Conservation (phyloP, 345 rosid genomes). For the Linum tenue region DNA sequence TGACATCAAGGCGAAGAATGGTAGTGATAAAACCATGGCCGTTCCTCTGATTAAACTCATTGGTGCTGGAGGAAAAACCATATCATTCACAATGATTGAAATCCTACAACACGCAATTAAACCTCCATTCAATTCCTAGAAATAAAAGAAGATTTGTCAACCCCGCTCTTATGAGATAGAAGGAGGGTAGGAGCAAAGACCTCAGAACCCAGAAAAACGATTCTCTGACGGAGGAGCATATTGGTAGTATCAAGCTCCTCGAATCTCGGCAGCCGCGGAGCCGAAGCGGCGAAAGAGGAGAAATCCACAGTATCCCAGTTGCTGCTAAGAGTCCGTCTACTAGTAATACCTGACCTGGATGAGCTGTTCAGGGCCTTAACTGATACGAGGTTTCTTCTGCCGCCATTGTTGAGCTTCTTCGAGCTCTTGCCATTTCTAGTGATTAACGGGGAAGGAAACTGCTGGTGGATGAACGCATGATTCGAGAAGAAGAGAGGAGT, state of each 20-base stretch:
- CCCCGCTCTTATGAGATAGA: background rate
- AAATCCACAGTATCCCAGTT: conserved; percentile 53
- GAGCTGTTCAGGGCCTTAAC: conserved; percentile 34
- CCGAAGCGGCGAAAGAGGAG: conserved; percentile 30
- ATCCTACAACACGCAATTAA: no score
- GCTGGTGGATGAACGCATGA: no score
- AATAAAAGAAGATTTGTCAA: no score
- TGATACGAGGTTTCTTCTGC: conserved; percentile 16
- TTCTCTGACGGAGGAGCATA: conserved; percentile 92
- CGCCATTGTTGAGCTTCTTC: no score
- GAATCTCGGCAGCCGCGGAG: conserved; percentile 55
- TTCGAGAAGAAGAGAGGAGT: conserved; percentile 19
- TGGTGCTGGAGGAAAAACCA: no score
- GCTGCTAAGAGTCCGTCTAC: conserved; percentile 43
- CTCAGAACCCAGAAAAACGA: conserved; percentile 76
- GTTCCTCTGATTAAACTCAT: no score
- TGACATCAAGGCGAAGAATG: no score
- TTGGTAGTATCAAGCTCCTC: conserved; percentile 80
- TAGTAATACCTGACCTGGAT: background rate
- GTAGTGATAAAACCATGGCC: no score
- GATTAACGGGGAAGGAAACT: no score
- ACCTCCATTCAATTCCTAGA: no score
- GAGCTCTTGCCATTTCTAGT: no score
- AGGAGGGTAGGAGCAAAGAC: conserved; percentile 19
- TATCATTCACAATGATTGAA: no score